Conservation (phyloP, 768 basidiomycete species). For the Trametes elegans region DNA sequence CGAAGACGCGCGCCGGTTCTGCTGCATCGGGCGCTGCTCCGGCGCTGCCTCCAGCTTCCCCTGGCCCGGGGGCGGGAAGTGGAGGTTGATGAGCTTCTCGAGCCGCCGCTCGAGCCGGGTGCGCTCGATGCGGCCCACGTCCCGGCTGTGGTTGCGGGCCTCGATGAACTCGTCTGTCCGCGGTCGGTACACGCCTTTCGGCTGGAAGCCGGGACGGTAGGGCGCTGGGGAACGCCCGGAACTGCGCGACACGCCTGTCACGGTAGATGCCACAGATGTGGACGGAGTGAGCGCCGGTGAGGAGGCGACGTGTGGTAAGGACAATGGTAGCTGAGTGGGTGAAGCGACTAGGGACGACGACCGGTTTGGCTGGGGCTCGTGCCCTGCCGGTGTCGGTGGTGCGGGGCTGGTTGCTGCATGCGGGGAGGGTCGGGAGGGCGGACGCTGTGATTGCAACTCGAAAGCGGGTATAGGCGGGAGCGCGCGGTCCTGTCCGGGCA, state of each 20-base stretch:
- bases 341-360: slow-evolving; percentile 8
- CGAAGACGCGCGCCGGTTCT: slow-evolving; percentile 52
- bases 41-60: slow-evolving; percentile 8
- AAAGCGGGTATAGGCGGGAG: slow-evolving; percentile 25
- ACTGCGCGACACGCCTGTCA: slow-evolving; percentile 22
- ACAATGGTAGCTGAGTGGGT: neutral
- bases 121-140: slow-evolving; percentile 66
- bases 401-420: slow-evolving; percentile 20
- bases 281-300: slow-evolving; percentile 21
- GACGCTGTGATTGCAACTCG: slow-evolving; percentile 16
- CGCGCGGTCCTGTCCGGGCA: slow-evolving; percentile 21
- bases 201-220: slow-evolving; percentile 93
- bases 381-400: slow-evolving; percentile 6
- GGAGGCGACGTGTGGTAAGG: neutral
- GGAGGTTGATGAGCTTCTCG: slow-evolving; percentile 80
- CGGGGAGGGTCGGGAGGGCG: slow-evolving; percentile 20
- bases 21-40: slow-evolving; percentile 18
- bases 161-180: slow-evolving; percentile 82
- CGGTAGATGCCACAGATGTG: slow-evolving; percentile 14
- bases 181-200: slow-evolving; percentile 75
- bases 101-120: slow-evolving; percentile 83
- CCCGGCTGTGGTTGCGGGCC: slow-evolving; percentile 36
- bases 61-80: slow-evolving; percentile 48
- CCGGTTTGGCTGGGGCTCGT: slow-evolving; percentile 3
- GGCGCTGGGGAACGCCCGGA: slow-evolving; percentile 42